A percentile compares a stretch with the other conserved stretches of the same genome.
Conservation (phyloP, 495 filamentous ascomycete species). For the Darksidea phi region DNA sequence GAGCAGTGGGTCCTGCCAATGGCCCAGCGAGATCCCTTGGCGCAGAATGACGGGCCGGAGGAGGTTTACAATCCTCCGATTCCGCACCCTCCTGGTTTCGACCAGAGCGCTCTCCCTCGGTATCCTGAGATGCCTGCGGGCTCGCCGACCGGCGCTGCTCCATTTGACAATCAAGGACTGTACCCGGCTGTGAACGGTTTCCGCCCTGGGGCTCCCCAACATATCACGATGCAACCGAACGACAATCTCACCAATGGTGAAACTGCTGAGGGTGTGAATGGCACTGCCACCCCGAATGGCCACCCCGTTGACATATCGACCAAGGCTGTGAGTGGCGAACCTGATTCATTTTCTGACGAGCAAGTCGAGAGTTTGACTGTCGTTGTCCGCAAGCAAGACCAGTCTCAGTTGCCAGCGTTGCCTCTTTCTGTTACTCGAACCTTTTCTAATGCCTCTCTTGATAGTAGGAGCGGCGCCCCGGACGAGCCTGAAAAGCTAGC, state of each 20-base stretch:
- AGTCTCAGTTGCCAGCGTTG: conserved; percentile 39
- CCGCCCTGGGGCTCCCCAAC: not conserved
- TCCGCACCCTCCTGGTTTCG: conserved; percentile 36
- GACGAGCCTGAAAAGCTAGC: conserved; percentile 39
- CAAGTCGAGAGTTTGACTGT: conserved; percentile 54
- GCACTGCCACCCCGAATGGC: conserved; percentile 10
- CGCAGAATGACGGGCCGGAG: conserved; percentile 59
- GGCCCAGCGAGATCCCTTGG: conserved; percentile 59
- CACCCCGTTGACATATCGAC: conserved; percentile 3
- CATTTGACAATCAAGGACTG: conserved; percentile 5
- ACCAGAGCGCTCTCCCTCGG: conserved; percentile 8
- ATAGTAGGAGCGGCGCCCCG: conserved; percentile 47
- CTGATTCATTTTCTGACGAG: conserved; percentile 54
- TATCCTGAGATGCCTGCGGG: conserved; percentile 16
- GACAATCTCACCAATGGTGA: conserved; percentile 10
- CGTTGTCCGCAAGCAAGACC: conserved; percentile 47
- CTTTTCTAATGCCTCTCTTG: conserved; percentile 57
- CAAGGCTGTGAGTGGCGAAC: conserved; percentile 31
- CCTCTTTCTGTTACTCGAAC: conserved; percentile 49
- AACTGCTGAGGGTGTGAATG: conserved; percentile 14
- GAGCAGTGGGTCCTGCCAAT: conserved; percentile 71
- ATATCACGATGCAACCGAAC: not conserved
- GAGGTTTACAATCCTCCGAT: conserved; percentile 41
- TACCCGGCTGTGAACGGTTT: conserved; percentile 29
- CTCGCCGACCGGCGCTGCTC: conserved; percentile 12